Conservation (phyloP, 1,139 yeast species). For the Pneumocystis murina region DNA sequence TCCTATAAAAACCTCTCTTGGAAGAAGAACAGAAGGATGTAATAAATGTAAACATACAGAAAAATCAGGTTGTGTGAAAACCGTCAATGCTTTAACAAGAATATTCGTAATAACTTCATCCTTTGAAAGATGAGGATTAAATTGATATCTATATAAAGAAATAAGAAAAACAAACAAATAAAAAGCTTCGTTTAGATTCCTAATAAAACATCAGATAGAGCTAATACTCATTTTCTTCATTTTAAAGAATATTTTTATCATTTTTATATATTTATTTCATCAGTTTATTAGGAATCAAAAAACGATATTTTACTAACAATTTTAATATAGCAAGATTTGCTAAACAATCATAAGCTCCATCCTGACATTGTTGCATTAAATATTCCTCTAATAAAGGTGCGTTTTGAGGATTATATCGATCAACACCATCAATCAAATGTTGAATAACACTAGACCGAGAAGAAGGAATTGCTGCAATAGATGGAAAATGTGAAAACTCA, state of each 20-base stretch:
- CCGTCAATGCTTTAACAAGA: slow-evolving; percentile 30
- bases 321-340: slow-evolving; percentile 35
- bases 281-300: background rate
- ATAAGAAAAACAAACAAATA: background rate
- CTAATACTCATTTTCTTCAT: background rate
- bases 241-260: slow-evolving; percentile 9
- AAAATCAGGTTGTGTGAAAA: slow-evolving; percentile 31
- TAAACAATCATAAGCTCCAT: slow-evolving; percentile 28
- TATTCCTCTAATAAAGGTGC: slow-evolving; percentile 32
- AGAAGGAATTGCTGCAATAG: slow-evolving; percentile 21
- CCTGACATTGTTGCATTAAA: slow-evolving; percentile 27
- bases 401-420: slow-evolving; percentile 33
- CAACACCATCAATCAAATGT: slow-evolving; percentile 27
- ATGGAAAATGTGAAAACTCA: background rate
- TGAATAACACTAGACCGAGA: slow-evolving; percentile 28
- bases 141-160: slow-evolving; percentile 19
- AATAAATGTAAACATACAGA: slow-evolving; percentile 31
- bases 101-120: slow-evolving; percentile 30
- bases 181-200: background rate
- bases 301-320: slow-evolving; percentile 19
- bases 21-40: slow-evolving; percentile 28
- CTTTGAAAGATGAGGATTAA: slow-evolving; percentile 26
- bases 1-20: slow-evolving; percentile 10
- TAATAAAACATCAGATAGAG: slow-evolving; percentile 2
- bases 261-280: background rate